Evolutionary conservation across 805 yeast species (phyloP).

Genomic region (Starmerella scarabaei): DNA sequence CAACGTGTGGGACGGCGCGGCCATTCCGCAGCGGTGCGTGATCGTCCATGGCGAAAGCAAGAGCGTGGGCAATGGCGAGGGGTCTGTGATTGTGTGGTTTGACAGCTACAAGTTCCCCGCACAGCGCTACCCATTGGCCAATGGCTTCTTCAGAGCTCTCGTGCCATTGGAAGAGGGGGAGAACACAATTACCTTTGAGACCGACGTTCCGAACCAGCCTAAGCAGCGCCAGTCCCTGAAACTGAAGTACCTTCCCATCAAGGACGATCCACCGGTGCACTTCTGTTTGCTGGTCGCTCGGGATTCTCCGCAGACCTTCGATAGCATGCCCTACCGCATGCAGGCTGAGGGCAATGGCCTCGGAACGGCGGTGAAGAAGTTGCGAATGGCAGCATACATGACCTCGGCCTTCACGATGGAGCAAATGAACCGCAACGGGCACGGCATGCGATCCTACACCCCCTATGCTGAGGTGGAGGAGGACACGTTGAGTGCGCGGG

Average conservation of each 20-base stretch:
- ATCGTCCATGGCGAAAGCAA: slow-evolving; percentile 29
- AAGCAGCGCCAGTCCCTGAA: slow-evolving; percentile 22
- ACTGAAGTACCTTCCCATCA: slow-evolving; percentile 42
- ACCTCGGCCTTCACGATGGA: slow-evolving; percentile 89
- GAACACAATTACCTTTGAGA: slow-evolving; percentile 43
- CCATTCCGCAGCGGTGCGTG: slow-evolving; percentile 24
- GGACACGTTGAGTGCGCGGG: slow-evolving; percentile 42
- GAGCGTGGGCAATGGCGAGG: slow-evolving; percentile 24
- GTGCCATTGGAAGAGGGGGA: slow-evolving; percentile 58
- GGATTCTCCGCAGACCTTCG: slow-evolving; percentile 62
- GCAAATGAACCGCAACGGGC: slow-evolving; percentile 67
- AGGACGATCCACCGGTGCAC: slow-evolving; percentile 65
- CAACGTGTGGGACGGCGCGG: slow-evolving; percentile 24
- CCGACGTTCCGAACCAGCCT: slow-evolving; percentile 16
- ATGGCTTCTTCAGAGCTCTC: slow-evolving; percentile 61
- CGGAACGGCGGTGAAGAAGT: slow-evolving; percentile 55
- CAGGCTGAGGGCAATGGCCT: slow-evolving; percentile 47
- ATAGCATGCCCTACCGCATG: slow-evolving; percentile 40
- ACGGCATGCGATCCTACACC: slow-evolving; percentile 66
- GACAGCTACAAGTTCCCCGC: slow-evolving; percentile 45
- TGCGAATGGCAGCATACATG: slow-evolving; percentile 70
- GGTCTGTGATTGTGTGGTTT: slow-evolving; percentile 34
- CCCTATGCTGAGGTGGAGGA: slow-evolving; percentile 52
- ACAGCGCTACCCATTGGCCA: slow-evolving; percentile 53
- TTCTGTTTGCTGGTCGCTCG: slow-evolving; percentile 60